Conservation (phyloP, 345 rosid genomes). For the Heritiera littoralis region DNA sequence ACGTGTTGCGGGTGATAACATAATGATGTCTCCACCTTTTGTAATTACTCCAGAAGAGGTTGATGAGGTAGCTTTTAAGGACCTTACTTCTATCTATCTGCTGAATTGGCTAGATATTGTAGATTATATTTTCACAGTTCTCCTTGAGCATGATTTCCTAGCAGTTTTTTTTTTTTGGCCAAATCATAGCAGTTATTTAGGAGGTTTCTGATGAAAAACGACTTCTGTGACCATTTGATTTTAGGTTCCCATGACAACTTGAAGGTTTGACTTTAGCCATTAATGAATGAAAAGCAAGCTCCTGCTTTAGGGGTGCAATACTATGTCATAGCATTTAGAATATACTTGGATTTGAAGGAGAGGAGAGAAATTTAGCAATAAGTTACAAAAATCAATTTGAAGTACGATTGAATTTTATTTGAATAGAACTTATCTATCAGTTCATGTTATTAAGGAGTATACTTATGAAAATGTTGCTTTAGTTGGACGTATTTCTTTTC, state of each 20-base stretch:
- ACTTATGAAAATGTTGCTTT: not conserved
- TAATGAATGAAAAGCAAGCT: not conserved
- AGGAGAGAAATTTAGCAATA: not conserved
- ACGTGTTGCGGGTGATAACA: constrained; percentile 84
- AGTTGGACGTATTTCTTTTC: no score
- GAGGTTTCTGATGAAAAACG: not conserved
- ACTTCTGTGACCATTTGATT: not conserved
- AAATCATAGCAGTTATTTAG: not conserved
- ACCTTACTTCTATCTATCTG: not conserved
- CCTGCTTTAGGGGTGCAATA: not conserved
- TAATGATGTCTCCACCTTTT: constrained; percentile 92
- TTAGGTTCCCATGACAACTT: not conserved
- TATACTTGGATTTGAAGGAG: not conserved
- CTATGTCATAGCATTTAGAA: not conserved
- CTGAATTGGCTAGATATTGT: constrained; percentile 1
- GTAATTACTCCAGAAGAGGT: constrained; percentile 68
- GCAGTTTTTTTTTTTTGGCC: not conserved
- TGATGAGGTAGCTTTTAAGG: constrained; percentile 55
- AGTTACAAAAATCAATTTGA: not conserved
- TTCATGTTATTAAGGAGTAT: not conserved
- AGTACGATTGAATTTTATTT: not conserved
- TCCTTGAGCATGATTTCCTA: not conserved
- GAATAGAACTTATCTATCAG: not conserved
- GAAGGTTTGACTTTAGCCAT: not conserved
- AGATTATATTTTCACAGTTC: not conserved